Percentiles rank a stretch among this genome's conserved stretches.
Evolutionary conservation across 1,284 basidiomycete genomes (phyloP).

Genomic region (Psilocybe mexicana): DNA sequence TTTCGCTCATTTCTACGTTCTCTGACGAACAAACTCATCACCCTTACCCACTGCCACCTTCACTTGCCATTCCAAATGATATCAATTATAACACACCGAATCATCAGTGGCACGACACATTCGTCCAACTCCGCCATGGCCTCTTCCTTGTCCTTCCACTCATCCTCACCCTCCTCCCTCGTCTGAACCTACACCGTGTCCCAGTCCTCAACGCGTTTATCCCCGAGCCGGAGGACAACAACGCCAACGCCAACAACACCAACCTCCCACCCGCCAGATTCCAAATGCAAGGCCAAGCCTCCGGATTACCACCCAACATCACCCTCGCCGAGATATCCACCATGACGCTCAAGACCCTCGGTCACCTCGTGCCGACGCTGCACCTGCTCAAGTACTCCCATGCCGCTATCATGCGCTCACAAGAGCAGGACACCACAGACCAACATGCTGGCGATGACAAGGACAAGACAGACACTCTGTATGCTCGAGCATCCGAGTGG

Average conservation of each 20-base stretch:
- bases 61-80: neutral
- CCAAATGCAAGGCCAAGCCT: conserved; percentile 18
- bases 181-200: conserved; percentile 45
- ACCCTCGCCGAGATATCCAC: conserved; percentile 21
- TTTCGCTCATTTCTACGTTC: too few relatives aligned
- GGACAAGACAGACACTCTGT: conserved; percentile 29
- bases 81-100: conserved; percentile 1
- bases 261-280: conserved; percentile 21
- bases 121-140: conserved; percentile 52
- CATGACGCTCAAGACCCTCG: conserved; percentile 39
- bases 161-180: conserved; percentile 45
- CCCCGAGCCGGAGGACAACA: conserved; percentile 35
- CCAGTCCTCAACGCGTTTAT: conserved; percentile 55
- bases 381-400: conserved; percentile 56
- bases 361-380: conserved; percentile 40
- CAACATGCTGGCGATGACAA: neutral
- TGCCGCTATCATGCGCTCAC: conserved; percentile 55
- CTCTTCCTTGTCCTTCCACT: conserved; percentile 62
- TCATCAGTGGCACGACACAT: conserved; percentile 64
- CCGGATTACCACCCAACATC: conserved; percentile 13
- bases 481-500: conserved; percentile 47
- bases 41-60: neutral
- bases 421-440: conserved; percentile 20
- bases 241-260: conserved; percentile 20
- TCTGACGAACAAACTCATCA: too few relatives aligned